Conservation (phyloP, 1,139 yeast genomes). For the Yamadazyma friedrichii region DNA sequence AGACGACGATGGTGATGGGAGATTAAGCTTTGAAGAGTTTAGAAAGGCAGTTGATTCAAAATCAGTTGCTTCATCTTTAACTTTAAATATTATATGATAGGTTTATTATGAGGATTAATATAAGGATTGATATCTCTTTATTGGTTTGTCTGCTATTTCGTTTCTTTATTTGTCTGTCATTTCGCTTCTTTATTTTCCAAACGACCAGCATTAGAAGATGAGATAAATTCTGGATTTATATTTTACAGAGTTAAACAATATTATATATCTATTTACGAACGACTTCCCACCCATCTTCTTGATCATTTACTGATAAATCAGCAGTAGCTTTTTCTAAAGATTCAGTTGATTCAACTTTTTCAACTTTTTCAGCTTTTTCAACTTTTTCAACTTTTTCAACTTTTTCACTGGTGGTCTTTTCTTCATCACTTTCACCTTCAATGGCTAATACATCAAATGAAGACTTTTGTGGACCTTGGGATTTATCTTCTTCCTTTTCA, state of each 20-base stretch:
- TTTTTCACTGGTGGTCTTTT: slow-evolving; percentile 25
- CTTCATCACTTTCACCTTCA: slow-evolving; percentile 62
- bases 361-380: slow-evolving; percentile 1
- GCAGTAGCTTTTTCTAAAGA: slow-evolving; percentile 45
- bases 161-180: background rate
- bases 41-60: slow-evolving; percentile 69
- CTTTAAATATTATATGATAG: slow-evolving; percentile 43
- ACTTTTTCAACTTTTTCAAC: slow-evolving; percentile 16
- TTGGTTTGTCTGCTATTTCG: background rate
- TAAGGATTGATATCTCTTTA: too few species aligned
- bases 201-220: too few species aligned
- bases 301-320: slow-evolving; percentile 37
- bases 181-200: too few species aligned
- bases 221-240: slow-evolving; percentile 2
- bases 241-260: slow-evolving; percentile 8
- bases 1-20: slow-evolving; percentile 89
- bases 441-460: slow-evolving; percentile 63
- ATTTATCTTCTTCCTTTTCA: slow-evolving; percentile 30
- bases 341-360: slow-evolving; percentile 3
- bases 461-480: slow-evolving; percentile 52
- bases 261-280: slow-evolving; percentile 43
- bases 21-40: slow-evolving; percentile 84
- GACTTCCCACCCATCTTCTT: slow-evolving; percentile 51
- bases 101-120: background rate
- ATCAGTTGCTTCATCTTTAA: slow-evolving; percentile 59